Evolutionary conservation across 371 early-diverging fungal species (phyloP), one percentile per base, ranked within the genome.

Genomic region (Smittium mucronatum): DNA sequence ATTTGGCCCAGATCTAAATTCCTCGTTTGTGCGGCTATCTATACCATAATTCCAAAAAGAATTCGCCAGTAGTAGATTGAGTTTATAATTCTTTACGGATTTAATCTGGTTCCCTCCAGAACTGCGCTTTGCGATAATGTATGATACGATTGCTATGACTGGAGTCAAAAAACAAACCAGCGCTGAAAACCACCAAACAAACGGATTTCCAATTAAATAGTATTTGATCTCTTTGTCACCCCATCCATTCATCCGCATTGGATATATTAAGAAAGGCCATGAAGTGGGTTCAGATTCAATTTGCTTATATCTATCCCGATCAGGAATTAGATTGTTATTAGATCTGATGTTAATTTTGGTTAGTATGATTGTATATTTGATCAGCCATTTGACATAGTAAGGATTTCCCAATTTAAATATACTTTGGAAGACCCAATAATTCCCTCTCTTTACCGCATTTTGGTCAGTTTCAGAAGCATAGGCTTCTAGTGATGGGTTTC

Each of bases 241-340:
- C 36, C 67, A 33, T 31, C 91, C 87, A 72, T 92, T 91, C 96
- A 99, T 96, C 64, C 99, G 89, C 66, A 99, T 83, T 21, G 98
- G 98, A 25, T 91, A 87, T 26, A 83, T 76, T 69, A 93, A 76
- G 34, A 98, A 79, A 21, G 97, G 95, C 99, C 99, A 99, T 71
- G 98, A 87, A 47, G 80, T 80, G 0, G 99, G 98, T 61, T 79
- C 77, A 35, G 94, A 94, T 5, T 92, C 88, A 17, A 99, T 83
- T 36, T 84, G 81, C 69, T 94, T 94, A 75, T 96, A 93, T 79
- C 95, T 92, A 76, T 97, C 95, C 1, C 92, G 93, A 77, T 99
- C 98, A n/a, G 98, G 95, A 17, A 91, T 84, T 73, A 99, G 84
- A 15, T 97, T 95, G 75, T 98, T 99, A 83, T 99, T 99, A 32